Percentiles rank a stretch among this genome's conserved stretches.
These are phyloP conservation scores for Annona cherimola DNA, from an alignment of 164 flowering plant genomes.

Conservation along the genomic window DNA sequence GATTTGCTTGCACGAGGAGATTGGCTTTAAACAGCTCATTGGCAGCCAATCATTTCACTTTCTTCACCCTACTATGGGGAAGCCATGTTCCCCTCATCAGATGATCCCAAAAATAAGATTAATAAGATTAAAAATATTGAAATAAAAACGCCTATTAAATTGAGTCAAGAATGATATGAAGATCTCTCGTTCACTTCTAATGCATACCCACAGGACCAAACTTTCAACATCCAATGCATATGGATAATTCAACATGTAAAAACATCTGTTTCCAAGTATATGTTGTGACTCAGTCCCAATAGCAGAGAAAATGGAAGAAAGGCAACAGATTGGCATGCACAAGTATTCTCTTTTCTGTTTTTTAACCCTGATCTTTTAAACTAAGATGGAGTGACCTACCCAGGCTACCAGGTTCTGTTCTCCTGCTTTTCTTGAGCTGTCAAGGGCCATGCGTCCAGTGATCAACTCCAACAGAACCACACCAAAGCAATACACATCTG, in stretches of 20 bases:
- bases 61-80: too few species aligned
- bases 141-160: too few species aligned
- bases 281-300: background rate
- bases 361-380: background rate
- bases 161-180: background rate
- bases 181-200: background rate
- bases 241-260: background rate
- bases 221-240: background rate
- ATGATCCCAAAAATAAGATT: background rate
- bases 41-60: background rate
- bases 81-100: background rate
- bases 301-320: background rate
- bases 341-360: background rate
- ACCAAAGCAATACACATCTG: constrained; percentile 77
- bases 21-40: background rate
- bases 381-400: constrained; percentile 39
- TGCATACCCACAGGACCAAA: background rate
- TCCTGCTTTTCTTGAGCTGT: constrained; percentile 33
- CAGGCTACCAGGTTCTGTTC: constrained; percentile 70
- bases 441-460: constrained; percentile 73
- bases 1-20: background rate
- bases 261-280: background rate
- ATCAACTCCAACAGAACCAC: constrained; percentile 77
- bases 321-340: background rate
- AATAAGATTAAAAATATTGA: too few species aligned